These are phyloP conservation scores for Coniella vitis DNA, from an alignment of 2,329 filamentous ascomycete genomes.

Conservation along the genomic window DNA sequence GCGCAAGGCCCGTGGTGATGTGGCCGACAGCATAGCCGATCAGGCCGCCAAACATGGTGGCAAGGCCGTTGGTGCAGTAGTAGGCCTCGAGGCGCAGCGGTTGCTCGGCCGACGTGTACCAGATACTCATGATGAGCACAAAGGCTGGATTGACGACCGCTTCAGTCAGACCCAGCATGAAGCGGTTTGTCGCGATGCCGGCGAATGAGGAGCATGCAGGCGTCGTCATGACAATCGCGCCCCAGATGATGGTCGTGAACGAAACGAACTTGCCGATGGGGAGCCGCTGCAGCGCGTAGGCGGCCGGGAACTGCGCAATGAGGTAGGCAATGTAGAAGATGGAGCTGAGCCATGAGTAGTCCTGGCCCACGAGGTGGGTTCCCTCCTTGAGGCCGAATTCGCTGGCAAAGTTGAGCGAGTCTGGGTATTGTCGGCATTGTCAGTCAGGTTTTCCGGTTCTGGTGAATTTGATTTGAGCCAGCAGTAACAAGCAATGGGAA, in stretches of 20 bases:
- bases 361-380: constrained; percentile 38
- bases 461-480: neutral
- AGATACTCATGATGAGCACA: constrained; percentile 52
- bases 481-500: neutral
- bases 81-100: constrained; percentile 47
- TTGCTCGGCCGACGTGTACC: constrained; percentile 39
- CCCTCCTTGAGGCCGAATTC: constrained; percentile 40
- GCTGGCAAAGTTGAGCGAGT: constrained; percentile 43
- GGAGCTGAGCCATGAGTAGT: constrained; percentile 46
- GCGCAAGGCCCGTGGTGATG: constrained; percentile 41
- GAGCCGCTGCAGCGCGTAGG: constrained; percentile 39
- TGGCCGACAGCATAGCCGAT: constrained; percentile 54
- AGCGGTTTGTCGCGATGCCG: constrained; percentile 48
- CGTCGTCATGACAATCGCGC: constrained; percentile 38
- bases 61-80: constrained; percentile 50
- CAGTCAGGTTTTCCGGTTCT: neutral
- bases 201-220: constrained; percentile 47
- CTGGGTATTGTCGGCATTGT: neutral
- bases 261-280: constrained; percentile 43
- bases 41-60: constrained; percentile 54
- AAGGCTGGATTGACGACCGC: constrained; percentile 51
- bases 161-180: constrained; percentile 50
- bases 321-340: constrained; percentile 47
- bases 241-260: constrained; percentile 39
- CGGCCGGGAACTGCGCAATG: constrained; percentile 37